Conservation (phyloP, 805 yeast species). For the Cyberlindnera galapagoensis region DNA sequence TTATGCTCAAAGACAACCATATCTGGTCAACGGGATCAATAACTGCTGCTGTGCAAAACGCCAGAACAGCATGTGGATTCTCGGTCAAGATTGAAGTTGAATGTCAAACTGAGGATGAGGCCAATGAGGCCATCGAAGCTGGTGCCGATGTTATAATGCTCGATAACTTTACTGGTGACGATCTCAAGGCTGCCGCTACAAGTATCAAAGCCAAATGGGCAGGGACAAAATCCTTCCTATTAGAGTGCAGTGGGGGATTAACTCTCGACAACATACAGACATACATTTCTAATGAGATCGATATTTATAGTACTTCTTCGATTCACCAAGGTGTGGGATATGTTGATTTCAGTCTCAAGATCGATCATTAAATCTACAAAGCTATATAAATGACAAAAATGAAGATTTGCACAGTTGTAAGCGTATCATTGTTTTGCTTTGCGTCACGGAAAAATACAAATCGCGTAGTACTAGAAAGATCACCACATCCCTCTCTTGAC, state of each 20-base stretch:
- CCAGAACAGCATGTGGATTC: constrained; percentile 81
- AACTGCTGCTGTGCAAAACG: constrained; percentile 71
- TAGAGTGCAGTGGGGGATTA: constrained; percentile 92
- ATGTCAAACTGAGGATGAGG: constrained; percentile 78
- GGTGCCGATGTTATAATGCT: constrained; percentile 96
- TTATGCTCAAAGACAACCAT: constrained; percentile 94
- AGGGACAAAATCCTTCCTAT: constrained; percentile 43
- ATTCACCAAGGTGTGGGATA: constrained; percentile 88
- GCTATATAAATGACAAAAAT: not conserved
- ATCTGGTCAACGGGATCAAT: constrained; percentile 91
- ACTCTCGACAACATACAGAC: constrained; percentile 57
- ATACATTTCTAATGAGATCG: constrained; percentile 73
- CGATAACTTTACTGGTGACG: constrained; percentile 74
- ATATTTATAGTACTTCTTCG: constrained; percentile 83
- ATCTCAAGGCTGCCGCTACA: constrained; percentile 56
- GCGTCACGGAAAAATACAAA: not conserved
- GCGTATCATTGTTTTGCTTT: too few relatives aligned
- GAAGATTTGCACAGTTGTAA: too few relatives aligned
- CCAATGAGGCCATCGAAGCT: constrained; percentile 85
- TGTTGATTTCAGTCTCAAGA: constrained; percentile 80
- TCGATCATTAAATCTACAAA: constrained; percentile 31
- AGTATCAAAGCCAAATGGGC: constrained; percentile 53
- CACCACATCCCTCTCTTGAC: too few relatives aligned
- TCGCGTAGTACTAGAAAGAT: too few relatives aligned
- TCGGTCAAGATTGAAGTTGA: constrained; percentile 90